Evolutionary conservation across 2,329 filamentous ascomycete species (phyloP).

Genomic region (Orbilia blumenaviensis): DNA sequence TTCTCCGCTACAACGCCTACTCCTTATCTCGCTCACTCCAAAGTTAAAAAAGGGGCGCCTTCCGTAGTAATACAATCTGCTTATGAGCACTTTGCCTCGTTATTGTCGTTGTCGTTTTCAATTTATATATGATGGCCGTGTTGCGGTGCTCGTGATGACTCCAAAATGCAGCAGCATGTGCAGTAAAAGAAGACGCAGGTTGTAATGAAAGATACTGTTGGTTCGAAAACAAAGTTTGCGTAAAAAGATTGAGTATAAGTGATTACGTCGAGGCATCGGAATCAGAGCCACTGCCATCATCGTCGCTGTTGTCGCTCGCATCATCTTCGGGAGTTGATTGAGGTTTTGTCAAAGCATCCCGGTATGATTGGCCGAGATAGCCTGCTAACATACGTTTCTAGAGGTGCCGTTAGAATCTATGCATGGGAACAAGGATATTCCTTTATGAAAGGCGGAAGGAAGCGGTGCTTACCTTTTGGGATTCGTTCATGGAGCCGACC

Average conservation of each 20-base stretch:
- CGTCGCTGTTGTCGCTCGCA: conserved; percentile 34
- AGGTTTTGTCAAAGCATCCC: conserved; percentile 50
- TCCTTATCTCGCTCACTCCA: conserved; percentile 32
- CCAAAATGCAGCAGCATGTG: conserved; percentile 29
- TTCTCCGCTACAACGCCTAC: conserved; percentile 50
- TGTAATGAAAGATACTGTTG: conserved; percentile 33
- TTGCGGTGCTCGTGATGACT: conserved; percentile 10
- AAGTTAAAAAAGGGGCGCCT: conserved; percentile 38
- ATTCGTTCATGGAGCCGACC: conserved; percentile 51
- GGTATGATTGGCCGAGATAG: conserved; percentile 53
- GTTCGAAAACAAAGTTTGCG: conserved; percentile 37
- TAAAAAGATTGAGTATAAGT: conserved; percentile 27
- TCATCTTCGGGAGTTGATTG: conserved; percentile 32
- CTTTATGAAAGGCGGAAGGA: conserved; percentile 11
- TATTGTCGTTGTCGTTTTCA: conserved; percentile 35
- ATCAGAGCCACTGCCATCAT: conserved; percentile 31
- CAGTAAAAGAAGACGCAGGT: conserved; percentile 39
- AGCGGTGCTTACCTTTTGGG: conserved; percentile 34
- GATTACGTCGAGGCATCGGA: conserved; percentile 38
- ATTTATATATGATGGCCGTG: conserved; percentile 28
- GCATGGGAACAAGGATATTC: conserved; percentile 24
- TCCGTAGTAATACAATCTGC: conserved; percentile 52
- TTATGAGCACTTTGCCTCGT: conserved; percentile 48
- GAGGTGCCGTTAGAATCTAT: conserved; percentile 34
- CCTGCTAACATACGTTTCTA: conserved; percentile 54